phyloP scores from a whole-genome alignment of 2,329 filamentous ascomycete genomes.

The Metarhizium humberi region DNA sequence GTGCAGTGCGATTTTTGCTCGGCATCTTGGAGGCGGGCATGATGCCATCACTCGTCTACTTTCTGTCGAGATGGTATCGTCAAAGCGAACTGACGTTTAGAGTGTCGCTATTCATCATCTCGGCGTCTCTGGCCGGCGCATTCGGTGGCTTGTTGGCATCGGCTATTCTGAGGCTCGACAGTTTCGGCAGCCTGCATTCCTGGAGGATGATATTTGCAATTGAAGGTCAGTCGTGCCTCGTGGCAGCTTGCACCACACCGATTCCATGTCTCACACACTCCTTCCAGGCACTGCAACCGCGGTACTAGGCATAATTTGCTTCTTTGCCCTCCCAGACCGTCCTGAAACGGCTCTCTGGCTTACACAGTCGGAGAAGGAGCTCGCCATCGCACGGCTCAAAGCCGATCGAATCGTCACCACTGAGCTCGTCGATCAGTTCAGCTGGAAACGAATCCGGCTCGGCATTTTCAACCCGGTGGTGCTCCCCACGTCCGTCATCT shows the following conservation, averaged over 20 bases:
- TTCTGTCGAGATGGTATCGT: constrained; percentile 54
- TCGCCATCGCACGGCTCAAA: constrained; percentile 52
- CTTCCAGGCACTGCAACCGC: constrained; percentile 44
- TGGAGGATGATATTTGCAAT: constrained; percentile 68
- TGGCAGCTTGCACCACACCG: not conserved
- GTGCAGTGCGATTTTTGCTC: constrained; percentile 50
- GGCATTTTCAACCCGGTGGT: constrained; percentile 56
- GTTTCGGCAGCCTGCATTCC: constrained; percentile 42
- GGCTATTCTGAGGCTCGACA: constrained; percentile 49
- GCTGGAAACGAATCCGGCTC: constrained; percentile 46
- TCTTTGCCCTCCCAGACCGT: constrained; percentile 56
- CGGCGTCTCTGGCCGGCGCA: constrained; percentile 55
- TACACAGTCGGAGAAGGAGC: constrained; percentile 48
- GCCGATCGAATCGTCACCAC: constrained; percentile 47
- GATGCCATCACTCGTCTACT: constrained; percentile 58
- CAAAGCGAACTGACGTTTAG: constrained; percentile 54
- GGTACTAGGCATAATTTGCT: constrained; percentile 44
- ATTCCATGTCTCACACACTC: not conserved
- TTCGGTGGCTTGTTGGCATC: constrained; percentile 57
- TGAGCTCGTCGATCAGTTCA: constrained; percentile 47
- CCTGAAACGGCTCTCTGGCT: constrained; percentile 60
- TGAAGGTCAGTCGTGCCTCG: constrained; percentile 28
- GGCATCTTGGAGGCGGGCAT: constrained; percentile 57
- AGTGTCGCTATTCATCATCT: constrained; percentile 54
- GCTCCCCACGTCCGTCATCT: constrained; percentile 42